phyloP scores from a whole-genome alignment of 2,329 filamentous ascomycete genomes.

The Xylaria sp. region DNA sequence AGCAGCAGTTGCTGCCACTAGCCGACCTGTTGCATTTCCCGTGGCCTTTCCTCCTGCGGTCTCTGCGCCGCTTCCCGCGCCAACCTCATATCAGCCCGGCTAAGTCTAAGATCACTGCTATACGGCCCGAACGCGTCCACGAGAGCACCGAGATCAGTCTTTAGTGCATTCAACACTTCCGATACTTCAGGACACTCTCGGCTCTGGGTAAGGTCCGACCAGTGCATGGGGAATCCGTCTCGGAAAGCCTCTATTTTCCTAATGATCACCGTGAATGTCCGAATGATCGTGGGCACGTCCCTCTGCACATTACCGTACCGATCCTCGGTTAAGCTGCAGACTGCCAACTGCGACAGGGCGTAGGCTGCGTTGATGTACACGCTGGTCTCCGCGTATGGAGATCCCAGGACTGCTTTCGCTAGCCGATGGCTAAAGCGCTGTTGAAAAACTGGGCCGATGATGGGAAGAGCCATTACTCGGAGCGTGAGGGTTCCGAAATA shows the following conservation, averaged over 20 bases:
- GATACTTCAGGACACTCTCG: constrained; percentile 71
- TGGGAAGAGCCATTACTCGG: constrained; percentile 52
- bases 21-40: constrained; percentile 43
- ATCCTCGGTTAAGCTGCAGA: constrained; percentile 80
- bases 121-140: constrained; percentile 77
- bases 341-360: constrained; percentile 70
- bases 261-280: constrained; percentile 72
- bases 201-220: constrained; percentile 73
- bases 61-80: constrained; percentile 69
- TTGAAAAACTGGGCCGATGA: constrained; percentile 71
- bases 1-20: constrained; percentile 33
- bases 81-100: constrained; percentile 71
- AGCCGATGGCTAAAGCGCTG: constrained; percentile 71
- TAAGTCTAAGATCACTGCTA: constrained; percentile 71
- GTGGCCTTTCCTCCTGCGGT: constrained; percentile 19
- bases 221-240: constrained; percentile 66
- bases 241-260: constrained; percentile 73
- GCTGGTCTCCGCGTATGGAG: constrained; percentile 72
- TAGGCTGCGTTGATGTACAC: constrained; percentile 75
- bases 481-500: constrained; percentile 56
- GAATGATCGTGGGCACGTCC: constrained; percentile 76
- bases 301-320: constrained; percentile 84
- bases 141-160: constrained; percentile 67
- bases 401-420: constrained; percentile 71
- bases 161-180: constrained; percentile 68